Conservation (phyloP, 805 yeast genomes). For the Kodamaea hsintzibuensis region DNA sequence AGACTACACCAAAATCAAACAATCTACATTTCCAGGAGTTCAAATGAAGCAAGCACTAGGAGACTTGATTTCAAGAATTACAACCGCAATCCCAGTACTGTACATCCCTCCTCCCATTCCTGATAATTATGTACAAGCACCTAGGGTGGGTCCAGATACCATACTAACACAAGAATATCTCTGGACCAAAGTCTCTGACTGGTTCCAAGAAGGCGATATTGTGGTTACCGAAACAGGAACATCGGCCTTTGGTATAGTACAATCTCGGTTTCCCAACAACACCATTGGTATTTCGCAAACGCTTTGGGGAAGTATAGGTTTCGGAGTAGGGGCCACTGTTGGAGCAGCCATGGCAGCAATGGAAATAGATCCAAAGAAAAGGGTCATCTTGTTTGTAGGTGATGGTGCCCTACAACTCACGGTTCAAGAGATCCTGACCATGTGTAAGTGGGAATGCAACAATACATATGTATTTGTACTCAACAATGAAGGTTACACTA, state of each 20-base stretch:
- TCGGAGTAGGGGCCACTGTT: conserved; percentile 29
- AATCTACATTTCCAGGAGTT: conserved; percentile 19
- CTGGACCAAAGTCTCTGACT: conserved; percentile 24
- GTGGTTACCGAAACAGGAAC: conserved; percentile 31
- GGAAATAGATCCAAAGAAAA: conserved; percentile 20
- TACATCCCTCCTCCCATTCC: conserved; percentile 6
- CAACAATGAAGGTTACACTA: conserved; percentile 43
- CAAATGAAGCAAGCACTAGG: conserved; percentile 21
- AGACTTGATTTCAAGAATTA: conserved; percentile 10
- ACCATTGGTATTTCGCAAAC: conserved; percentile 27
- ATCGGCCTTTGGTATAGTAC: conserved; percentile 29
- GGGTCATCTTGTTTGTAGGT: conserved; percentile 43
- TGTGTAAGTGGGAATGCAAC: conserved; percentile 33
- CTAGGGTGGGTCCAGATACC: background rate
- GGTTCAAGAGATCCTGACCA: conserved; percentile 41
- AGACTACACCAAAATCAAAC: conserved; percentile 20
- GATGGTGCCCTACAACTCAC: conserved; percentile 45
- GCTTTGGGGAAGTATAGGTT: conserved; percentile 31
- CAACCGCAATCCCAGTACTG: background rate
- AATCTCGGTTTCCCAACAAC: conserved; percentile 25
- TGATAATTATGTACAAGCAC: background rate
- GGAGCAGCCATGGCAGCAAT: conserved; percentile 32
- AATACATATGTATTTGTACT: conserved; percentile 40
- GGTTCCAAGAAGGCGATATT: conserved; percentile 30
- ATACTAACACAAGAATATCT: conserved; percentile 25